phyloP scores from a whole-genome alignment of 2,329 filamentous ascomycete species.

The Fusarium zealandicum region DNA sequence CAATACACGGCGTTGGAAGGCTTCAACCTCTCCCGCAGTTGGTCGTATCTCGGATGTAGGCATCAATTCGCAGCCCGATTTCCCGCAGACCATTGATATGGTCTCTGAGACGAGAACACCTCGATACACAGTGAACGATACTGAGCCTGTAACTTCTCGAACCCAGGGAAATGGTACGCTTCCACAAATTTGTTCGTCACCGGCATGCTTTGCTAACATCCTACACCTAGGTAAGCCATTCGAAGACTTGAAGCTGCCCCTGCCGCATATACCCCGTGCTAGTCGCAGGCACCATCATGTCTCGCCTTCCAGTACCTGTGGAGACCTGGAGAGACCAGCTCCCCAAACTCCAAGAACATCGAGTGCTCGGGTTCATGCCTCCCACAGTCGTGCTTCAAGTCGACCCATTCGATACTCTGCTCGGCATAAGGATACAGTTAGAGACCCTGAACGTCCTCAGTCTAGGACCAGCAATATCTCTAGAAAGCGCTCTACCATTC shows the following conservation, averaged over 20 bases:
- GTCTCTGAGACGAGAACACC: not conserved
- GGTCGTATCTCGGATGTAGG: not conserved
- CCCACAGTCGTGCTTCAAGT: constrained; percentile 4
- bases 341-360: constrained; percentile 29
- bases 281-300: constrained; percentile 2
- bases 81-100: not conserved
- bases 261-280: constrained; percentile 10
- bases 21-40: not conserved
- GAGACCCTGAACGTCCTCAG: constrained; percentile 29
- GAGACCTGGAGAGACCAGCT: constrained; percentile 44
- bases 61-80: not conserved
- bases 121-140: not conserved
- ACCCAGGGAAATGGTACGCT: not conserved
- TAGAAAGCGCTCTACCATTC: constrained; percentile 36
- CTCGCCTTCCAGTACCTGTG: constrained; percentile 40
- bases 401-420: constrained; percentile 3
- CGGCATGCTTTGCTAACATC: not conserved
- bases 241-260: constrained; percentile 17
- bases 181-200: not conserved
- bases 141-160: not conserved
- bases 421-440: constrained; percentile 1
- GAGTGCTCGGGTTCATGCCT: not conserved
- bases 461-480: constrained; percentile 47
- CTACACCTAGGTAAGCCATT: not conserved
- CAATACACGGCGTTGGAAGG: not conserved